Evolutionary conservation across 306 rosid genomes (phyloP).

Genomic region (Heteromeles arbutifolia): DNA sequence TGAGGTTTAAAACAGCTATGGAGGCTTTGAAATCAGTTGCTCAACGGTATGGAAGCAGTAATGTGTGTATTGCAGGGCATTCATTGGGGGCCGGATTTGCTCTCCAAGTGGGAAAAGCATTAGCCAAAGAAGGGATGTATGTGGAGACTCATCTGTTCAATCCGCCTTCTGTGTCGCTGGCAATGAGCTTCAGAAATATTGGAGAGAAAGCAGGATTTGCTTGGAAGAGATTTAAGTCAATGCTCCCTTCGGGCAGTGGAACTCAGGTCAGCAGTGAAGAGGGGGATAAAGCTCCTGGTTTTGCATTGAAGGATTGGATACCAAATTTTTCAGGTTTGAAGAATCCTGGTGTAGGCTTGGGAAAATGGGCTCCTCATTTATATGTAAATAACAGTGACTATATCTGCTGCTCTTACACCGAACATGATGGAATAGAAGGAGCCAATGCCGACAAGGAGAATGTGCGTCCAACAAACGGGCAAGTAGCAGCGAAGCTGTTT

Average conservation of each 20-base stretch:
- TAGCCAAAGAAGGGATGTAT: conserved; percentile 78
- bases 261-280: conserved; percentile 30
- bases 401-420: conserved; percentile 76
- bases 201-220: conserved; percentile 66
- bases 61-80: conserved; percentile 87
- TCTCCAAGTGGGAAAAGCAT: conserved; percentile 77
- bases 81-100: conserved; percentile 94
- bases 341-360: conserved; percentile 34
- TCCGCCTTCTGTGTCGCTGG: conserved; percentile 90
- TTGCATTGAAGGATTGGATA: conserved; percentile 45
- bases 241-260: conserved; percentile 50
- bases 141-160: conserved; percentile 88
- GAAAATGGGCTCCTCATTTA: conserved; percentile 81
- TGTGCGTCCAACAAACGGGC: conserved; percentile 36
- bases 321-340: conserved; percentile 34
- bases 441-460: conserved; percentile 44
- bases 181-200: conserved; percentile 57
- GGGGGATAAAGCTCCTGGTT: conserved; percentile 17
- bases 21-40: conserved; percentile 57
- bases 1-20: conserved; percentile 59
- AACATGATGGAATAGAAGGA: conserved; percentile 37
- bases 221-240: conserved; percentile 74
- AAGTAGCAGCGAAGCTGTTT: conserved; percentile 65
- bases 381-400: conserved; percentile 88
- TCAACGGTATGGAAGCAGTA: conserved; percentile 53